phyloP scores from a whole-genome alignment of 1,284 basidiomycete species.

The Puccinia triticina region DNA sequence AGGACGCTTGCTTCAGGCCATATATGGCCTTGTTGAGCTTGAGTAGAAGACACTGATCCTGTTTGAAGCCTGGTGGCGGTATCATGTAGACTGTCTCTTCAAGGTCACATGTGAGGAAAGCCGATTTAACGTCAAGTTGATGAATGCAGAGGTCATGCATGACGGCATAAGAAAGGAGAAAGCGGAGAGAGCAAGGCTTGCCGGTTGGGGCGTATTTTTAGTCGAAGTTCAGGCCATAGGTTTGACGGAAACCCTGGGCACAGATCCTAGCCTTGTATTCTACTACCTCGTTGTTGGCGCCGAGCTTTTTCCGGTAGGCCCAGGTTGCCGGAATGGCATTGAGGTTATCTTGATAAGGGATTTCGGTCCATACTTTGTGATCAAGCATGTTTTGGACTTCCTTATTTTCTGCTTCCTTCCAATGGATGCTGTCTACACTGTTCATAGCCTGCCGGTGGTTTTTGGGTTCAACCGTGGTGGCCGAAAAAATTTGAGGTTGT shows the following conservation, averaged over 20 bases:
- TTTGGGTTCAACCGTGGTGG: background rate
- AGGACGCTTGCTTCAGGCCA: background rate
- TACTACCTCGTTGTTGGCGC: no score
- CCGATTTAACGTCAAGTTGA: conserved; percentile 6
- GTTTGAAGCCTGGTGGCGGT: background rate
- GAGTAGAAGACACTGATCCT: background rate
- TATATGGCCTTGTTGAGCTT: background rate
- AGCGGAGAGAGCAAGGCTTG: background rate
- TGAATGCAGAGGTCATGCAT: background rate
- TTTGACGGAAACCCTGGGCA: no score
- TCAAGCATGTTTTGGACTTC: background rate
- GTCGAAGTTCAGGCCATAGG: background rate
- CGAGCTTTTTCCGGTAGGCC: no score
- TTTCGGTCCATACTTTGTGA: no score
- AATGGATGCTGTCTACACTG: background rate
- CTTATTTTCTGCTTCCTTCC: no score
- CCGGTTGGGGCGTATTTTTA: background rate
- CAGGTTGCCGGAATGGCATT: no score
- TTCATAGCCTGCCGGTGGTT: background rate
- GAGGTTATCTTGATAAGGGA: no score
- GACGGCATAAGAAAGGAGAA: background rate
- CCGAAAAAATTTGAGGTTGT: background rate
- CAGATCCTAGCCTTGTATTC: no score
- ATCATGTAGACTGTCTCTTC: background rate
- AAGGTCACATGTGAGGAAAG: background rate